These are phyloP conservation scores for Xylaria scruposa DNA, from an alignment of 495 filamentous ascomycete genomes.

Conservation along the genomic window DNA sequence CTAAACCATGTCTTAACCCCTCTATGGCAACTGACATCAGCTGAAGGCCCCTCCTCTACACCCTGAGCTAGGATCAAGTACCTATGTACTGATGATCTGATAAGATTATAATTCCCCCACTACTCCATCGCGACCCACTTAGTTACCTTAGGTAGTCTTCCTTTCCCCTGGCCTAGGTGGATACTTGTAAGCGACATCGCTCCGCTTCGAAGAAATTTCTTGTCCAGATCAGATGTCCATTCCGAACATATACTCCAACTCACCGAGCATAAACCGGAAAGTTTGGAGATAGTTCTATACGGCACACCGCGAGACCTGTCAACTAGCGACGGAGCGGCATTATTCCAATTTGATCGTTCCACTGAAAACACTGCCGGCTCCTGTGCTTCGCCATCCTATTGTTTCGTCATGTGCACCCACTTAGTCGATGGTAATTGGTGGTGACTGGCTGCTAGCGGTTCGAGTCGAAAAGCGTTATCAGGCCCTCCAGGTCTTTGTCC, in stretches of 20 bases:
- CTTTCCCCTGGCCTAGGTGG: neutral
- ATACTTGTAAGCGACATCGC: slow-evolving; percentile 25
- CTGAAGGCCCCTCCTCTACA: slow-evolving; percentile 16
- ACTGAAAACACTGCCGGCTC: slow-evolving; percentile 1
- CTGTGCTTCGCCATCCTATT: slow-evolving; percentile 14
- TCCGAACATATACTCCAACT: slow-evolving; percentile 23
- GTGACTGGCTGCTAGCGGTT: slow-evolving; percentile 25
- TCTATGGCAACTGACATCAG: slow-evolving; percentile 17
- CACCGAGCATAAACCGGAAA: slow-evolving; percentile 29
- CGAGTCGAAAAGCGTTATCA: slow-evolving; percentile 6
- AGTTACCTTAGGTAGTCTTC: neutral
- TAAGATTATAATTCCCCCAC: slow-evolving; percentile 23
- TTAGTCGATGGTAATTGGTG: slow-evolving; percentile 26
- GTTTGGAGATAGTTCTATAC: slow-evolving; percentile 6
- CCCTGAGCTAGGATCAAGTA: neutral
- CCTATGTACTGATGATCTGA: slow-evolving; percentile 30
- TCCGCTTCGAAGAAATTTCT: slow-evolving; percentile 28
- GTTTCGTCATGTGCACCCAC: slow-evolving; percentile 35
- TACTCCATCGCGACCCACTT: neutral
- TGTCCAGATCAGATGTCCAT: slow-evolving; percentile 5
- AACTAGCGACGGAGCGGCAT: neutral
- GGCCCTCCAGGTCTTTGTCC: neutral
- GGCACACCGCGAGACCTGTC: neutral
- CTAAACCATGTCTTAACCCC: slow-evolving; percentile 10
- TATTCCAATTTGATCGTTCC: slow-evolving; percentile 16